Base-by-base conservation (phyloP, 2,329 filamentous ascomycete species). In the Teratosphaeria zuluensis region DNA sequence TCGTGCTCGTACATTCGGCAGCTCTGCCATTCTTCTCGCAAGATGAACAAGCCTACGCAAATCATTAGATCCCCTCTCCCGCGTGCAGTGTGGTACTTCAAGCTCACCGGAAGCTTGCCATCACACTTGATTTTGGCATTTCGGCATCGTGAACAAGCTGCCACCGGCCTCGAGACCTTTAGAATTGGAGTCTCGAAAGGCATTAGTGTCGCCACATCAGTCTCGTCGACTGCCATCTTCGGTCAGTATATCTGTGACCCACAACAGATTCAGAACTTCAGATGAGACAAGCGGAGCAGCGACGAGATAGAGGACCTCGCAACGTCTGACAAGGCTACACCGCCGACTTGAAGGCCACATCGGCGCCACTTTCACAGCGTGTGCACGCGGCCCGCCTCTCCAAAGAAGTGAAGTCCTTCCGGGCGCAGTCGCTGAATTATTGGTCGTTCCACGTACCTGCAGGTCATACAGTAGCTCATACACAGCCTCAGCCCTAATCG, bases 51-150 rank as follows among this genome's bases (percentile, higher is more conserved):
- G 92, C 91, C 66, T 68, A 35, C 9, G 30, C 11, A 32, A 51
- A 19, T 28, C 5, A 21, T 55, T 19, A 28, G 16, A 38, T 28
- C 21, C 28, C 16, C 19, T n/a, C 55, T 9, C 35, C 30, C 30
- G 8, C 28, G 21, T 31, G 52, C 35, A 12, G 12, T 6, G 19
- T 14, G 30, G 14, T 31, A 24, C 30, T 16, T 31, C 14, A 31
- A 32, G 59, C 61, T 56, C 35, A 68, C 68, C 11, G 94, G 94
- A 42, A 97, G 79, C 74, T 96, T 96, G 62, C 94, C 92, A 76
- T 97, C 94, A 70, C 94, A 99, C 84, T 95, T 96, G 72, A 97
- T 91, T 77, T 99, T 99, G 57, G 92, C 92, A 61, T 87, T 84
- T 61, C 94, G 89, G 77, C 89, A 92, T 78, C 88, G 81, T 60